Base-by-base conservation (phyloP, 106 monocot species). In the Dioscorea zingiberensis region DNA sequence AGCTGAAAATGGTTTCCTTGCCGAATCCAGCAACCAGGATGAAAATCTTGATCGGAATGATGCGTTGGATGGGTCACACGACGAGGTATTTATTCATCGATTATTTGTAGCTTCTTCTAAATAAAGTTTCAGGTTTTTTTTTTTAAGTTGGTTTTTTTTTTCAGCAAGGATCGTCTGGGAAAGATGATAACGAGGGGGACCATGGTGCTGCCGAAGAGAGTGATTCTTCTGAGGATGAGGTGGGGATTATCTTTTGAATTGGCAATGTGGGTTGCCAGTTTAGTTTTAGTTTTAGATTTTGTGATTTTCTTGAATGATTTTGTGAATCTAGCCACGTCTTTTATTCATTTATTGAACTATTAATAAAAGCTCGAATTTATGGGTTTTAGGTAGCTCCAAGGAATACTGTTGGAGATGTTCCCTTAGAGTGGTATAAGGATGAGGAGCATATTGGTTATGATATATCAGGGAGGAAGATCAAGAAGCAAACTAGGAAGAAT, bases 361-460 rank as follows among this genome's bases (percentile, higher is more conserved):
- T 21, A 17, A n/a, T 26, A 8, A 51, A 27, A 21, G 11, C 65
- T 72, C 62, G 30, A 32, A 17, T 62, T 4, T 55, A 53, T 59
- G 30, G 11, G 38, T 57, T 47, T 18, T 65, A 90, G 89, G 86
- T 93, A 44, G 74, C 84, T 28, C 85, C 81, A 48, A 86, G 92
- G 63, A 98, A 98, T 66, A 93, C 92, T 1, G 55, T 98, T 32
- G 97, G 97, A 1, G 82, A 93, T 23, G 88, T 98, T 27, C 97
- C 97, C 15, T 55, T 98, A 17, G 76, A 85, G 46, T 98, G 97
- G 97, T 92, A 93, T 61, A 80, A 84, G 53, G 88, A 89, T 22
- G 97, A 98, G 72, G 92, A 98, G 68, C 97, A 98, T 63, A 89
- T 98, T 60, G 97, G 97, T 3, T 98, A 92, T 76, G 86, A 98